Evolutionary conservation across 176 grass and related monocot genomes (phyloP), one percentile per base, ranked within the genome.

Genomic region (Aechmea fasciata): DNA sequence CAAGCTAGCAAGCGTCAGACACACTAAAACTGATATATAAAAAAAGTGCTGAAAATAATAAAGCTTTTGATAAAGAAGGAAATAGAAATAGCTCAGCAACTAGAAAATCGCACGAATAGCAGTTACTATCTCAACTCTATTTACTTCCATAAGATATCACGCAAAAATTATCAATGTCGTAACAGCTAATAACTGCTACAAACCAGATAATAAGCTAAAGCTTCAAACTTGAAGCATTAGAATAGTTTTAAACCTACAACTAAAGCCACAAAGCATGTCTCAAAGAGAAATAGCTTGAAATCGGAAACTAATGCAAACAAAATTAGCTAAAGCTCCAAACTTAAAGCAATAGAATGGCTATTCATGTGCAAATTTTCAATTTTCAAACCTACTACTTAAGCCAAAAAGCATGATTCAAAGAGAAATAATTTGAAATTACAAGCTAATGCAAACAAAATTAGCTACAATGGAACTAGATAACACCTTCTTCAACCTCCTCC

Each of bases 401-500:
- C n/a, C 3, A 61, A 22, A 19, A 15, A 61, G 15, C 20, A 61
- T 2, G 20, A 61, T 17, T 61, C 15, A 13, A 64, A 19, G 24
- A n/a, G 2, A 24, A 15, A 77, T 41, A 69, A 6, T 24, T 77
- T n/a, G 68, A 77, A 47, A 69, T 13, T 9, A 47, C 4, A 61
- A 61, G 20, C 54, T 18, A 52, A 10, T 13, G 67, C 66, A 65
- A 54, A 48, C 70, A 14, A 54, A 15, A 2, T 19, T 49, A 53
- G 22, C 8, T 29, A 52, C 73, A 53, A 76, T 47, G 15, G 9
- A 68, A 13, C 54, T 68, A 13, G 47, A 82, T 67, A 54, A 66
- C 3, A 93, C 94, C 94, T 78, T 79, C 84, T 70, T 66, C 74
- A 73, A 84, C 64, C 71, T 99, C 94, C 77, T 99, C 94, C 90